Base-by-base conservation (phyloP, 306 rosid species). In the Crotalaria pallida region DNA sequence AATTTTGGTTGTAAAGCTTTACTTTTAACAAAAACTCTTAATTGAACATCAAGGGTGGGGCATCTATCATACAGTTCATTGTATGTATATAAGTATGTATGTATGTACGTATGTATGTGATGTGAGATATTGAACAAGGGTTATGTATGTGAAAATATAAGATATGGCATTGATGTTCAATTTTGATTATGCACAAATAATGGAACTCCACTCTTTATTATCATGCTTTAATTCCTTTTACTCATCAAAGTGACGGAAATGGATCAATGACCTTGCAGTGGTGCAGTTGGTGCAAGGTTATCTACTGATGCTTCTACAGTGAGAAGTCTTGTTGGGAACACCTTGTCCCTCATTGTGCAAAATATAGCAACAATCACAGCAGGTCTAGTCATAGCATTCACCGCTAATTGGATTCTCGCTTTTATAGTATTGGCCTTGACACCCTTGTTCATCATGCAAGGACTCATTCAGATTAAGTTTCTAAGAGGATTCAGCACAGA, bases 281-380 rank as follows among this genome's bases (percentile, higher is more conserved):
- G 98, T 13, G 92, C 96, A 19, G 70, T 90, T 47, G 94, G 96
- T 21, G 96, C 98, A 68, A 90, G 96, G 77, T 75, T 93, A 72
- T 93, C 96, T 10, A 73, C 90, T 11, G 97, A 93, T 80, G 94
- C 98, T 77, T 80, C 94, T 31, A 76, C 85, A 1, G 82, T 93
- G 29, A 81, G 79, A 69, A 71, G 83, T 77, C 96, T 93, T 51
- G 92, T 90, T 40, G 98, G 98, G 48, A 97, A 93, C 68, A 66
- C 88, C 17, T 72, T 93, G 69, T 92, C 92, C 3, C 82, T 88
- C 48, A 22, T 87, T 64, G 90, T 82, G 22, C 97, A 90, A 47
- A 93, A 90, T 57, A 58, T 79, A 33, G 73, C 96, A 52, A 84
- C 97, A 2, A 3, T 93, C 71, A 34, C 51, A 21, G 79, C 88